phyloP scores from a whole-genome alignment of 805 yeast species.

The Dipodascus geniculatus region DNA sequence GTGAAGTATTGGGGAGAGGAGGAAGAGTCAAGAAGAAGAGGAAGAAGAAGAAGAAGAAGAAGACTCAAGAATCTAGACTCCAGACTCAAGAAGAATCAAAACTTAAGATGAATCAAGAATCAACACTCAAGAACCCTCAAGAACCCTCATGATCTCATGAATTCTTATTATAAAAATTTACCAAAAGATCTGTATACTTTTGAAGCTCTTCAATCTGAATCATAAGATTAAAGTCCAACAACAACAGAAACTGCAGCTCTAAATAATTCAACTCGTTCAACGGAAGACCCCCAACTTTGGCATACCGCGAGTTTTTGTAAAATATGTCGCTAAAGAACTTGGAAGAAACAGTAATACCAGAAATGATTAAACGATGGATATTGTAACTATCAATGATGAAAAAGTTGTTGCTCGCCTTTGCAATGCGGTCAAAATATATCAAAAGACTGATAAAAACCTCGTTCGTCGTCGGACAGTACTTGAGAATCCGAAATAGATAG shows the following conservation, averaged over 20 bases:
- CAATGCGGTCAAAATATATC: conserved; percentile 90
- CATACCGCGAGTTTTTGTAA: conserved; percentile 87
- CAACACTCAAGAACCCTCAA: too few species aligned
- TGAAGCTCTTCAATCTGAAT: conserved; percentile 86
- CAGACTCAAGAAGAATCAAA: too few species aligned
- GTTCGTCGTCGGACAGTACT: conserved; percentile 97
- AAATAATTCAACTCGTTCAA: conserved; percentile 84
- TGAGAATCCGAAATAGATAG: conserved; percentile 77
- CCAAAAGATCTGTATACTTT: conserved; percentile 73
- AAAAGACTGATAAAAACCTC: conserved; percentile 84
- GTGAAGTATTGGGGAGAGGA: too few species aligned
- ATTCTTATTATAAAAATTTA: conserved; percentile 66
- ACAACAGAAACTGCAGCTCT: conserved; percentile 76
- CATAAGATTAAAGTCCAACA: conserved; percentile 78
- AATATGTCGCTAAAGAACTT: conserved; percentile 92
- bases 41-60: too few species aligned
- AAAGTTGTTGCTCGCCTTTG: conserved; percentile 61
- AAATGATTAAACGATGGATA: conserved; percentile 84
- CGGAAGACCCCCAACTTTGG: conserved; percentile 89
- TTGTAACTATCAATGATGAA: conserved; percentile 95
- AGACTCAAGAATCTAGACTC: too few species aligned
- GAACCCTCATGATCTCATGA: not conserved
- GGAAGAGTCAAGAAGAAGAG: too few species aligned
- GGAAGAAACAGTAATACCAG: conserved; percentile 91
- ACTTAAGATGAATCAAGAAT: too few species aligned